Evolutionary conservation across 1,284 basidiomycete species (phyloP).

Genomic region (Sporisorium exsertum): DNA sequence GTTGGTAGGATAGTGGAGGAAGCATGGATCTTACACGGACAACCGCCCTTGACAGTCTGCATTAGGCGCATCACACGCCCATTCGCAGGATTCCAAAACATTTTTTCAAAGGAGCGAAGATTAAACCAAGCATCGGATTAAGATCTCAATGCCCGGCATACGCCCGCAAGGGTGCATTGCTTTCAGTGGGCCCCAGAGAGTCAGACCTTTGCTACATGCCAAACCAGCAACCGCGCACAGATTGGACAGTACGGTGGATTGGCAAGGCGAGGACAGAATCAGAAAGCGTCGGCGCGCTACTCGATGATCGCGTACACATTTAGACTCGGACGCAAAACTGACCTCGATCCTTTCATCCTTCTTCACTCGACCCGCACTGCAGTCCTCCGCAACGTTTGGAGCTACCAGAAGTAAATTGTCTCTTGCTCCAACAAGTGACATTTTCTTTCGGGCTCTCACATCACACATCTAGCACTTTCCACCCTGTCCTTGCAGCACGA

Average conservation of each 20-base stretch:
- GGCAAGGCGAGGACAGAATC: neutral
- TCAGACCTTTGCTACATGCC: constrained; percentile 66
- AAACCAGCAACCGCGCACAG: neutral
- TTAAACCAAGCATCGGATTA: constrained; percentile 57
- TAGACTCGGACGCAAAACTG: constrained; percentile 13
- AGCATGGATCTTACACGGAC: neutral
- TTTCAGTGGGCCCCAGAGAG: constrained; percentile 63
- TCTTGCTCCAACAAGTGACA: neutral
- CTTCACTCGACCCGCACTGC: neutral
- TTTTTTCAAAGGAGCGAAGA: constrained; percentile 62
- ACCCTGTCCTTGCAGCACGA: neutral
- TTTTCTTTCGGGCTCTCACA: constrained; percentile 6
- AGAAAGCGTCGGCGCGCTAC: constrained; percentile 2
- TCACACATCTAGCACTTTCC: neutral
- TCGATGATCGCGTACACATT: constrained; percentile 2
- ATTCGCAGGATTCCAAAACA: constrained; percentile 65
- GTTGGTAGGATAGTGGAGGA: neutral
- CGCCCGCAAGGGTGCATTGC: constrained; percentile 7
- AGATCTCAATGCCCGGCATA: constrained; percentile 62
- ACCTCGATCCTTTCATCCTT: constrained; percentile 9
- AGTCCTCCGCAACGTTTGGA: constrained; percentile 67
- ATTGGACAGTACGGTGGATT: neutral
- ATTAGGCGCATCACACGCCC: constrained; percentile 48
- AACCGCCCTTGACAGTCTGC: constrained; percentile 68
- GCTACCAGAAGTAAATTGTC: constrained; percentile 52